These are phyloP conservation scores for Acacia concinna DNA, from an alignment of 331 rosid species.

Conservation along the genomic window DNA sequence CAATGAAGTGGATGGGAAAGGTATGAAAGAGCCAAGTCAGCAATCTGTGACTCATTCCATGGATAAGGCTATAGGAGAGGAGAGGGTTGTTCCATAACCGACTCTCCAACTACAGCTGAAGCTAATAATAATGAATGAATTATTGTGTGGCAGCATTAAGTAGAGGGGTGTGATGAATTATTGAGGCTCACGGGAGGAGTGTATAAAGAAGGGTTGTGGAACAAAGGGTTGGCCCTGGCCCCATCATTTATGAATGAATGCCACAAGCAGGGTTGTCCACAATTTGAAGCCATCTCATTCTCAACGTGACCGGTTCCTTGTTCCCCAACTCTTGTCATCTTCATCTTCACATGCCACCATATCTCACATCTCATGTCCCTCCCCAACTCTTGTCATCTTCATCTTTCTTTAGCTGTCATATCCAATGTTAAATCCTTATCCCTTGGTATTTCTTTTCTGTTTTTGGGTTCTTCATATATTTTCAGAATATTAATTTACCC, in stretches of 20 bases:
- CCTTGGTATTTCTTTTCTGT: not conserved
- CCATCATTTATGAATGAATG: slow-evolving; percentile 16
- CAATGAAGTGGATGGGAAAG: not conserved
- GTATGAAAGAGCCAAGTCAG: not conserved
- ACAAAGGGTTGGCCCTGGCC: not conserved
- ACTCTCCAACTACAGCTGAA: not conserved
- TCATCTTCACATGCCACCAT: not conserved
- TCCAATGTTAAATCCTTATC: not conserved
- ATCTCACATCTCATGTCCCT: not conserved
- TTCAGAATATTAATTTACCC: not conserved
- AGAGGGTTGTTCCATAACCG: not conserved
- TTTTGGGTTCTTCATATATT: not conserved
- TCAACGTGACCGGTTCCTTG: not conserved
- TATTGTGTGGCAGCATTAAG: not conserved
- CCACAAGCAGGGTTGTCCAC: slow-evolving; percentile 7
- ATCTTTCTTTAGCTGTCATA: not conserved
- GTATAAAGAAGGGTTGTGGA: no score
- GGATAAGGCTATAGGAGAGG: not conserved
- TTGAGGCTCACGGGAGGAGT: slow-evolving; percentile 29
- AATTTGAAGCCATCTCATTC: not conserved
- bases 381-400: not conserved
- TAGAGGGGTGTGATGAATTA: not conserved
- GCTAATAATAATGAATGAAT: not conserved
- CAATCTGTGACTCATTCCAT: not conserved
- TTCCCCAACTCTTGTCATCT: not conserved